Evolutionary conservation across 2,329 filamentous ascomycete species (phyloP).

Genomic region (Rhinocladiella mackenziei): DNA sequence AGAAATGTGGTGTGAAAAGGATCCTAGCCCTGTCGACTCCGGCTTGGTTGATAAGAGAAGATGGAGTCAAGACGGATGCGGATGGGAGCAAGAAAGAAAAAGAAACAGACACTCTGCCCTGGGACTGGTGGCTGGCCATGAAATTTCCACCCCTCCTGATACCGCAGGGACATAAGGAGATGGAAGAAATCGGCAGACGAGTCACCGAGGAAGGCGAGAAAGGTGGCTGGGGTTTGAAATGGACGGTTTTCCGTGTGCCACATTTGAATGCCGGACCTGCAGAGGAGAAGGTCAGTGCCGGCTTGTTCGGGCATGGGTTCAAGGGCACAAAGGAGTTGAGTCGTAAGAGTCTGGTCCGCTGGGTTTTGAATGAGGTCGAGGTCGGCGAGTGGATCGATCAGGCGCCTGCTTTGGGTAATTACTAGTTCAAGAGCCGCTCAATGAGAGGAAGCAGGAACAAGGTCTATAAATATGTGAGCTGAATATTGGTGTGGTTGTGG

Average conservation of each 20-base stretch:
- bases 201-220: constrained; percentile 3
- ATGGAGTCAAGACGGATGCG: constrained; percentile 1
- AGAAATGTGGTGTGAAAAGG: constrained; percentile 7
- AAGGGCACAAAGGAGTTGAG: constrained; percentile 5
- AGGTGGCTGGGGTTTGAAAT: constrained; percentile 7
- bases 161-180: constrained; percentile 15
- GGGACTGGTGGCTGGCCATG: constrained; percentile 10
- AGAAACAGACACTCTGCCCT: constrained; percentile 5
- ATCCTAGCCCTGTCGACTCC: constrained; percentile 15
- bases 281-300: constrained; percentile 2
- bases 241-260: constrained; percentile 14
- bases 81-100: neutral
- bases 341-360: constrained; percentile 13
- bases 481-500: no score
- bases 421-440: no score
- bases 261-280: constrained; percentile 4
- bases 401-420: constrained; percentile 2
- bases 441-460: no score
- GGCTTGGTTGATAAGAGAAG: constrained; percentile 3
- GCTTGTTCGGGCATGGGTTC: constrained; percentile 1
- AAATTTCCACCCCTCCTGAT: constrained; percentile 8
- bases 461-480: no score
- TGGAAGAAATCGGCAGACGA: constrained; percentile 12
- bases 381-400: constrained; percentile 11
- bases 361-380: constrained; percentile 15